Conservation (phyloP, 805 yeast species). For the Schwanniomyces occidentalis region DNA sequence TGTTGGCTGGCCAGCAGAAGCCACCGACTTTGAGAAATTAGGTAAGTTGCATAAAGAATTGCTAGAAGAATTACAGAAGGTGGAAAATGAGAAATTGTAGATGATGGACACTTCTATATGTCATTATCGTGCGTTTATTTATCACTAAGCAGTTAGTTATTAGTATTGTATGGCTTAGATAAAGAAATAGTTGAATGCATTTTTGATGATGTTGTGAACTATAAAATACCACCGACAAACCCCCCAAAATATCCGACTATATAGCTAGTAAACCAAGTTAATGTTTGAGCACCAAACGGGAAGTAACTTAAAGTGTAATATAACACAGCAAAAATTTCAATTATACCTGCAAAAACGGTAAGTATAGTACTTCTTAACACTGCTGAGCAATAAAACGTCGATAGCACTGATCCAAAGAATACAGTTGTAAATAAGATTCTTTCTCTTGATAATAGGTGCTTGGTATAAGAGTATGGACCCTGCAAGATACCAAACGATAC, state of each 20-base stretch:
- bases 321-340: constrained; percentile 83
- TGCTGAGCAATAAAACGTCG: constrained; percentile 78
- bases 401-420: constrained; percentile 75
- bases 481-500: constrained; percentile 87
- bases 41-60: constrained; percentile 66
- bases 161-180: no score
- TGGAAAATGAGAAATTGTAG: constrained; percentile 4
- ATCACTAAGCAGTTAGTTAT: no score
- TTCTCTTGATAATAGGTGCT: constrained; percentile 71
- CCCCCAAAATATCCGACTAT: constrained; percentile 46
- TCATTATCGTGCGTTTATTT: no score
- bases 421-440: constrained; percentile 79
- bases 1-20: constrained; percentile 94
- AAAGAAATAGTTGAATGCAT: no score
- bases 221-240: constrained; percentile 44
- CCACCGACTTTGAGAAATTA: constrained; percentile 72
- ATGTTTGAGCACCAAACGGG: constrained; percentile 89
- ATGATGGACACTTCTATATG: no score
- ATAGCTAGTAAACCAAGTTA: constrained; percentile 50
- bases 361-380: constrained; percentile 66
- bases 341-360: constrained; percentile 70
- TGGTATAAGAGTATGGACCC: constrained; percentile 81
- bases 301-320: constrained; percentile 91
- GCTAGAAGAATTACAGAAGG: constrained; percentile 14
- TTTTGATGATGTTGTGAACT: no score